These are phyloP conservation scores for Pelargonium fulgidum DNA, from an alignment of 441 rosid genomes.

Conservation along the genomic window DNA sequence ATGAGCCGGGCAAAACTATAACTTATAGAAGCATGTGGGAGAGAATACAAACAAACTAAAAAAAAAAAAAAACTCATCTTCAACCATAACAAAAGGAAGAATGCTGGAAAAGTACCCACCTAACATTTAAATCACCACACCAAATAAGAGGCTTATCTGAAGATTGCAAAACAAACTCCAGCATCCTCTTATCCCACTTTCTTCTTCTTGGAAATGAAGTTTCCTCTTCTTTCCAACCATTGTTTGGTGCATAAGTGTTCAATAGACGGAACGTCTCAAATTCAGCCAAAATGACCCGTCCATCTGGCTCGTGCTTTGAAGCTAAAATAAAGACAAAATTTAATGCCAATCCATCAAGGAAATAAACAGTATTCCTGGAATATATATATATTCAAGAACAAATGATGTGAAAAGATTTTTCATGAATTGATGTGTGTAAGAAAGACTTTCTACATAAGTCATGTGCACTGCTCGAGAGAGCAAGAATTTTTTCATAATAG, in stretches of 20 bases:
- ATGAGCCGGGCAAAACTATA: conserved; percentile 2
- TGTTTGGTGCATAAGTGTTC: conserved; percentile 89
- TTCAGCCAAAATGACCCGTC: conserved; percentile 88
- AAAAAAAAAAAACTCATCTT: conserved; percentile 6
- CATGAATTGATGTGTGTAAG: background rate
- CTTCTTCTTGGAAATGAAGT: conserved; percentile 87
- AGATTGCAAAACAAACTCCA: conserved; percentile 55
- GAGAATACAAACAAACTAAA: background rate
- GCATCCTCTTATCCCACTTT: conserved; percentile 88
- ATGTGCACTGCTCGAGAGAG: background rate
- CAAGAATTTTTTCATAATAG: background rate
- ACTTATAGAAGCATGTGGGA: background rate
- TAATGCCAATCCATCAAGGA: background rate
- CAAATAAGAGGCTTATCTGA: conserved; percentile 90
- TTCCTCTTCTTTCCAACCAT: conserved; percentile 98
- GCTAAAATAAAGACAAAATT: conserved; percentile 35
- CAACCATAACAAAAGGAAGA: conserved; percentile 7
- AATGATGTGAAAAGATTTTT: background rate
- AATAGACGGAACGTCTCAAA: conserved; percentile 64
- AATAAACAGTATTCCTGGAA: conserved; percentile 4
- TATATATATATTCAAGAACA: conserved; percentile 1
- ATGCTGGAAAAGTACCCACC: conserved; percentile 32
- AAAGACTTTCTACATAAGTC: background rate
- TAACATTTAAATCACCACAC: conserved; percentile 97
- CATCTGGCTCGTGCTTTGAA: conserved; percentile 85